These are phyloP conservation scores for Paraleonurus japonicus DNA, from an alignment of 257 asterid genomes.

Conservation along the genomic window DNA sequence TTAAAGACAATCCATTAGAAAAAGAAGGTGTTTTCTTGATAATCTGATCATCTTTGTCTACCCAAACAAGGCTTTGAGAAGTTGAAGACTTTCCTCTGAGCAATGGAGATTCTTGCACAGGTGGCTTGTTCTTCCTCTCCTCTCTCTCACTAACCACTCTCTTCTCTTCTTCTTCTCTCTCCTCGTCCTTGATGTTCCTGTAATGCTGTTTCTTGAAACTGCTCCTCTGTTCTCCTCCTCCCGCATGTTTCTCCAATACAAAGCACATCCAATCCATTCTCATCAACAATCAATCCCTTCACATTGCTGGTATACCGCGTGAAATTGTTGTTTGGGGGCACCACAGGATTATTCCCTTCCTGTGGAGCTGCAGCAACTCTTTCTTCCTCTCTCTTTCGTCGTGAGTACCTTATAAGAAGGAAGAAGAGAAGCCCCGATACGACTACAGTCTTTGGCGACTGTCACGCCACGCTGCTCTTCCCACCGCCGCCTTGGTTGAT, in stretches of 20 bases:
- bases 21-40: slow-evolving; percentile 21
- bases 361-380: background rate
- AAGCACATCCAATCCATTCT: slow-evolving; percentile 85
- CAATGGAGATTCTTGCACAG: slow-evolving; percentile 58
- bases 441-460: slow-evolving; percentile 54
- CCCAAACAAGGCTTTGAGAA: slow-evolving; percentile 69
- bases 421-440: slow-evolving; percentile 47
- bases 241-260: slow-evolving; percentile 75
- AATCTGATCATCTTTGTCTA: slow-evolving; percentile 21
- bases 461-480: slow-evolving; percentile 60
- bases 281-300: slow-evolving; percentile 85
- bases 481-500: slow-evolving; percentile 55
- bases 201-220: slow-evolving; percentile 48
- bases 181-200: slow-evolving; percentile 38
- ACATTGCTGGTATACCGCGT: slow-evolving; percentile 55
- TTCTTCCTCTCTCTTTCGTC: slow-evolving; percentile 34
- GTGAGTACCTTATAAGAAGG: slow-evolving; percentile 32
- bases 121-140: slow-evolving; percentile 30
- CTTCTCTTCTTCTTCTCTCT: slow-evolving; percentile 53
- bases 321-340: slow-evolving; percentile 35
- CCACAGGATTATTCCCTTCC: slow-evolving; percentile 12
- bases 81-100: slow-evolving; percentile 73
- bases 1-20: slow-evolving; percentile 23
- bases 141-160: slow-evolving; percentile 36
- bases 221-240: slow-evolving; percentile 40